A percentile compares a stretch with the other conserved stretches of the same genome.
Evolutionary conservation across 305 asterid genomes (phyloP).

Genomic region (Fraxinus sp.): DNA sequence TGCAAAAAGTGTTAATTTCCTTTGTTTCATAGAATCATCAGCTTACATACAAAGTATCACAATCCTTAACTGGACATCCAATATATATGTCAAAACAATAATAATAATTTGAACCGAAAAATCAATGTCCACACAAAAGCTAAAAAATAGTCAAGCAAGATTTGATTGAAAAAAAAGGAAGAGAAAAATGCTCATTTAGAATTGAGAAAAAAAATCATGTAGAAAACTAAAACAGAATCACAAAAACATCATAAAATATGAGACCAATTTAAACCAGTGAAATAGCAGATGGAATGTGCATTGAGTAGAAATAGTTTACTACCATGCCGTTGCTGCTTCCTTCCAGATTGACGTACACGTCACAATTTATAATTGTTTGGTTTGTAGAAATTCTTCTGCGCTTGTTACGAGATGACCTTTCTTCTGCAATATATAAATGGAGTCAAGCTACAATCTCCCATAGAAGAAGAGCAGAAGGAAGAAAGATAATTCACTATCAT

Average conservation of each 20-base stretch:
- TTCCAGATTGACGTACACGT: slow-evolving; percentile 61
- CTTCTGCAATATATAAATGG: slow-evolving; percentile 44
- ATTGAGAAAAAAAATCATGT: not conserved
- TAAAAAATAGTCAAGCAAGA: not conserved
- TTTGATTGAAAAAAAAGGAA: not conserved
- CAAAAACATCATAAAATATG: not conserved
- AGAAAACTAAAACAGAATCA: not conserved
- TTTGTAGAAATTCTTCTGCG: slow-evolving; percentile 53
- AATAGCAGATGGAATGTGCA: not conserved
- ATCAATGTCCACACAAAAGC: not conserved
- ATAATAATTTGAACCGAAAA: not conserved
- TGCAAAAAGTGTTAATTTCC: not conserved
- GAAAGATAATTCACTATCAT: not conserved
- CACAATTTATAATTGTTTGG: slow-evolving; percentile 51
- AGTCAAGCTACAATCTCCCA: not conserved
- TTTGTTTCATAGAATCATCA: not conserved
- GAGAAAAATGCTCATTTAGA: not conserved
- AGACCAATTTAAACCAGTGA: not conserved
- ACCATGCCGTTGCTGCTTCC: slow-evolving; percentile 59
- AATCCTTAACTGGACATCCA: not conserved
- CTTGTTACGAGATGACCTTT: slow-evolving; percentile 44
- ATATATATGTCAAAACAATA: not conserved
- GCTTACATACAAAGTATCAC: not conserved
- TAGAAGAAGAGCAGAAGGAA: not conserved
- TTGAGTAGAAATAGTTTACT: not conserved